phyloP scores from a whole-genome alignment of 805 yeast species.

The Kuraishia capsulata region DNA sequence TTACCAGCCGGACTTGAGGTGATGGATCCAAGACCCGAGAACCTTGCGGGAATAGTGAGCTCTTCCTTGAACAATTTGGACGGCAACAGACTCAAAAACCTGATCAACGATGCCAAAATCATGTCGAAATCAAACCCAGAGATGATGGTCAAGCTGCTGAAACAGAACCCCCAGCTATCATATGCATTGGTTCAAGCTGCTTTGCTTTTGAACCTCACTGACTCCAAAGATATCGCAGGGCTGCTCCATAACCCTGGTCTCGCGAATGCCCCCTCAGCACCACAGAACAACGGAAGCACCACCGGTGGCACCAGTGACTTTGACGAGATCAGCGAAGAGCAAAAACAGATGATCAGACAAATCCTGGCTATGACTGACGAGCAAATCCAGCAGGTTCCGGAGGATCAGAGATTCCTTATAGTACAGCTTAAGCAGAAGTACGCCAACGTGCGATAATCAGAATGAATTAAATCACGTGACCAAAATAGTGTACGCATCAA shows the following conservation, averaged over 20 bases:
- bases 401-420: slow-evolving; percentile 36
- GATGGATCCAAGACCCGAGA: slow-evolving; percentile 18
- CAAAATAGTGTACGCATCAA: no score
- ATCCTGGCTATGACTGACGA: slow-evolving; percentile 43
- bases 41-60: slow-evolving; percentile 34
- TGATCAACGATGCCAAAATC: slow-evolving; percentile 48
- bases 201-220: slow-evolving; percentile 26
- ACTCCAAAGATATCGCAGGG: slow-evolving; percentile 13
- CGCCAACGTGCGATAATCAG: neutral
- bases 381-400: slow-evolving; percentile 39
- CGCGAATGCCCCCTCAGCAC: slow-evolving; percentile 10
- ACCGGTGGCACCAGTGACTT: neutral
- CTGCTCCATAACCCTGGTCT: slow-evolving; percentile 11
- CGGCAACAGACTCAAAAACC: slow-evolving; percentile 32
- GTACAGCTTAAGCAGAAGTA: slow-evolving; percentile 12
- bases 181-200: slow-evolving; percentile 76
- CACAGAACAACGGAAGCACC: neutral
- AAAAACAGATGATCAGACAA: slow-evolving; percentile 37
- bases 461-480: no score
- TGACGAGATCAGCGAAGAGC: slow-evolving; percentile 21
- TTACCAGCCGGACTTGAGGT: slow-evolving; percentile 47
- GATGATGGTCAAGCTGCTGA: slow-evolving; percentile 49
- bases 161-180: slow-evolving; percentile 70
- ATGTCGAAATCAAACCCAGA: slow-evolving; percentile 51
- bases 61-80: slow-evolving; percentile 37